Evolutionary conservation across 495 filamentous ascomycete genomes (phyloP).

Genomic region (Rusavskia elegans): DNA sequence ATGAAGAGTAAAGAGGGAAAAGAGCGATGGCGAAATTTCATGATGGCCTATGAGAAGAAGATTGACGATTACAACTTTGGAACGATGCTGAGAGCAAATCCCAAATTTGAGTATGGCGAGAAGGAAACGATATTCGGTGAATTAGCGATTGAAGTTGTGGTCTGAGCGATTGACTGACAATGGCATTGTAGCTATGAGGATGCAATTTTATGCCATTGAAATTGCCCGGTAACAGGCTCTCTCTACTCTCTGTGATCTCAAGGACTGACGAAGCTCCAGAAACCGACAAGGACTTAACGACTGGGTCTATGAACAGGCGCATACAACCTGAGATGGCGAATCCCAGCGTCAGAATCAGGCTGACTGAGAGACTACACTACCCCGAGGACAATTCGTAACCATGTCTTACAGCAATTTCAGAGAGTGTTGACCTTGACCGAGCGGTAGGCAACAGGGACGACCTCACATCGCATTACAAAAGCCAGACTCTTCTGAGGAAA

Average conservation of each 20-base stretch:
- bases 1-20: constrained; percentile 98
- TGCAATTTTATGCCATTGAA: constrained; percentile 98
- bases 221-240: constrained; percentile 52
- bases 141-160: constrained; percentile 1
- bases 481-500: no score
- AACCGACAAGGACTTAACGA: constrained; percentile 85
- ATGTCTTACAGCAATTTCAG: no score
- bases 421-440: no score
- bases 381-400: no score
- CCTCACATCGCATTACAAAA: no score
- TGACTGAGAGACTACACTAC: no score
- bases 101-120: constrained; percentile 71
- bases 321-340: constrained; percentile 9
- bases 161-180: constrained; percentile 1
- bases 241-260: neutral
- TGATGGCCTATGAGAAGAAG: constrained; percentile 84
- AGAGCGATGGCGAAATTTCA: constrained; percentile 88
- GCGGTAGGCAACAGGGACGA: no score
- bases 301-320: constrained; percentile 77
- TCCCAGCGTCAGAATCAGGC: no score
- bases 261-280: constrained; percentile 23
- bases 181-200: constrained; percentile 35
- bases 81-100: constrained; percentile 67
- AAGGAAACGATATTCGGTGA: constrained; percentile 83
- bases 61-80: constrained; percentile 96